Base-by-base conservation (phyloP, 2,329 filamentous ascomycete species). In the Chaetoscypha palmicola region DNA sequence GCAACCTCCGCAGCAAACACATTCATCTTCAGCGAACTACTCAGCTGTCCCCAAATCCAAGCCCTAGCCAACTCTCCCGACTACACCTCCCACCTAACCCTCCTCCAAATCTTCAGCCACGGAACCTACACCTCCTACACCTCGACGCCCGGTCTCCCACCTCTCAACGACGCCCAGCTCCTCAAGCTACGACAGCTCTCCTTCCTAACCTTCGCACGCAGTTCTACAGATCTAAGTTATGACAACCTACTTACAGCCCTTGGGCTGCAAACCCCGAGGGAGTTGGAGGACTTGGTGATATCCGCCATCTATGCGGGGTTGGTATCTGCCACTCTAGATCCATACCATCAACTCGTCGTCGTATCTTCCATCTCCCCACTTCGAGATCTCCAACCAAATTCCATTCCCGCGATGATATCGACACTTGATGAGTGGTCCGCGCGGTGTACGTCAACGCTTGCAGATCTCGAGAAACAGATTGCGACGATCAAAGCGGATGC, bases 1-100 rank as follows among this genome's bases (percentile, higher is more conserved):
- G 92, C 90, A 49, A 97, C 89, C 39, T 89, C 88, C n/a, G 82
- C 82, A 44, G 80, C 86, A 21, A 86, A 89, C 65, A 94, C 90
- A 53, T 98, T 83, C 65, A 76, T 97, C 67, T 98, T 98, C 69
- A 79, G 86, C 54, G 91, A 97, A 68, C 81, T 98, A n/a, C 80
- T 98, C 28, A 76, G 85, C 57, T 80, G 81, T 1, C 79, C 86
- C 0, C 80, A 87, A 56, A 81, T 97, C 54, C 85, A 92, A 65
- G 74, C 77, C 10, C 79, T 97, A 34, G 65, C 71, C 30, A 71
- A 30, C 63, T 78, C 52, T n/a, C 62, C 73, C 26, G 83, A 94
- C 38, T 77, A 83, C 57, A 68, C 72, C 2, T 55, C 68, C 3
- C 68, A 87, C 65, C 72, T 92, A 39, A 77, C 71, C 1, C 74